Base-by-base conservation (phyloP, 2,329 filamentous ascomycete species). In the Venturia effusa region DNA sequence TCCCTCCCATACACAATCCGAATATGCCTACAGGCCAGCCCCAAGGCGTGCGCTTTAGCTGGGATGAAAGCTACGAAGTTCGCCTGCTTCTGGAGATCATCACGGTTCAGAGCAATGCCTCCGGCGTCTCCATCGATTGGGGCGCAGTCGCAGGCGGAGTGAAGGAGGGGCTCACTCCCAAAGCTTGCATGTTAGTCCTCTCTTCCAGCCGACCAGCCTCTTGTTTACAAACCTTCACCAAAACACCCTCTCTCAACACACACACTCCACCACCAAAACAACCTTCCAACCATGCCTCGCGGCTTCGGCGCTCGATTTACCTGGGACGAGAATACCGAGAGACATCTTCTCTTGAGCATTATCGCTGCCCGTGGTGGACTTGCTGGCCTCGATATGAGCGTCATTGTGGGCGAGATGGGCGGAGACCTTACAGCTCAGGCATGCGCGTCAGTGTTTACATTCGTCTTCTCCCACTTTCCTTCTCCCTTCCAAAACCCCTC, bases 71-170 rank as follows among this genome's bases (percentile, higher is more conserved):
- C 61, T 48, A 48, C 22, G 61, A 62, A 30, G 30, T 48, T 10
- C 61, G 40, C 39, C 41, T 62, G 15, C 61, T 62, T 13, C 61
- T 62, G 15, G 30, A 32, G 15, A 62, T 62, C 40, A 37, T 62
- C 61, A 24, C 43, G 19, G 43, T 45, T n/a, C 43, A 45, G 43
- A 22, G n/a, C 43, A 45, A 45, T 45, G 43, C 43, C n/a, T 45
- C 43, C 24, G 43, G 43, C 10, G 4, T 45, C 6, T 4, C 43
- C 19, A 24, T 45, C 43, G 43, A 45, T 45, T 45, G 43, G 43
- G 43, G 43, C 19, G 3, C n/a, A 22, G 43, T 45, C 43, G 43
- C 43, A 22, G 43, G 43, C 6, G 43, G 43, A 8, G 43, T 45
- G 43, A 45, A 45, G 6, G 43, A 45, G 19, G 43, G 43, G 43